A percentile compares a stretch with the other conserved stretches of the same genome.
Evolutionary conservation across 139 green algal genomes (phyloP).

Genomic region (Micromonas pusilla): DNA sequence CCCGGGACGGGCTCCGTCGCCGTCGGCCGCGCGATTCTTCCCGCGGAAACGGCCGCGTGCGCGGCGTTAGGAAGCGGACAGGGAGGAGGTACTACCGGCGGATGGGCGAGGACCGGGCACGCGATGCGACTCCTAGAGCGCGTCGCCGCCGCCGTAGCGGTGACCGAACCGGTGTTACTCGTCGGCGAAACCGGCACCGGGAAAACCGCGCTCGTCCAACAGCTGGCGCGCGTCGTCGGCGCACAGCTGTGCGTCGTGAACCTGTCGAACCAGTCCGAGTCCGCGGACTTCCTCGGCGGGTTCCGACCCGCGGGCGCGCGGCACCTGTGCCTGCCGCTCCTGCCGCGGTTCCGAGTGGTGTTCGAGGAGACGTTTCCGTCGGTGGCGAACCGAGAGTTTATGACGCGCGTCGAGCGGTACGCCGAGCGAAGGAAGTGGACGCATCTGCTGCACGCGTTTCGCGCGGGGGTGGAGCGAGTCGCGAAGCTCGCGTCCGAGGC

Average conservation of each 20-base stretch:
- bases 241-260: conserved; percentile 85
- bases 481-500: neutral
- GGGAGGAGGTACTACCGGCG: neutral
- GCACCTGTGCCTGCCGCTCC: conserved; percentile 40
- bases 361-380: conserved; percentile 14
- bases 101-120: conserved; percentile 20
- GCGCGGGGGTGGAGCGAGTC: conserved; percentile 42
- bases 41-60: neutral
- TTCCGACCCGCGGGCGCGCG: conserved; percentile 66
- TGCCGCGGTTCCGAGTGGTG: conserved; percentile 12
- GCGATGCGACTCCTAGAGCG: conserved; percentile 73
- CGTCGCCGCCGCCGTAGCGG: conserved; percentile 54
- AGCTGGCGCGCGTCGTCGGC: conserved; percentile 40
- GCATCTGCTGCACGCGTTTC: conserved; percentile 77
- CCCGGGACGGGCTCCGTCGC: neutral
- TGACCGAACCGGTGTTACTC: conserved; percentile 81
- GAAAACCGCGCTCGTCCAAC: conserved; percentile 85
- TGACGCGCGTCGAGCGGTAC: conserved; percentile 21
- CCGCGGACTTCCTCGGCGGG: conserved; percentile 86
- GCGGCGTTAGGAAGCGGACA: neutral
- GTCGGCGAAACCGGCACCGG: conserved; percentile 98
- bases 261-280: conserved; percentile 94
- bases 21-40: conserved; percentile 4
- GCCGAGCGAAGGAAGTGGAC: conserved; percentile 73
- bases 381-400: conserved; percentile 35